phyloP scores from a whole-genome alignment of 306 rosid genomes.

The Fragaria vesca region DNA sequence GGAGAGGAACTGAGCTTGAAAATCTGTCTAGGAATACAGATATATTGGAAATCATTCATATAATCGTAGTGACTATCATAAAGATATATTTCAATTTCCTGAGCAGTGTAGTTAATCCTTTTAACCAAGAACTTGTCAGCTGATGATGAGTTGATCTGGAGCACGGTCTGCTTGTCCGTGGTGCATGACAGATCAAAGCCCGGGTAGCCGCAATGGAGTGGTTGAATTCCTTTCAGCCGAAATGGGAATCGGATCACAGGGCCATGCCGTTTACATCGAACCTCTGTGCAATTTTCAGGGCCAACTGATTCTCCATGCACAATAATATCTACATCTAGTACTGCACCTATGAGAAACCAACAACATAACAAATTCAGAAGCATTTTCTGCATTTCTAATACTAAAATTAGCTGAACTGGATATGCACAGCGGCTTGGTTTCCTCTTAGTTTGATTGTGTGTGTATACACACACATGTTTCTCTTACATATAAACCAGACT shows the following conservation, averaged over 20 bases:
- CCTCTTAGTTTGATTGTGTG: not conserved
- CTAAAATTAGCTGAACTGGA: not conserved
- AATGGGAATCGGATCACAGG: not conserved
- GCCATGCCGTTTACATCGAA: not conserved
- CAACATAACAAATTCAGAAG: not conserved
- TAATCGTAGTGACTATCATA: not conserved
- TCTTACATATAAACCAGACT: not conserved
- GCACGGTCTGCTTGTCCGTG: not conserved
- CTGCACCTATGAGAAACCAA: not conserved
- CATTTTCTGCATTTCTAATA: not conserved
- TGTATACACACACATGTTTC: not conserved
- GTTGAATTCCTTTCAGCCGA: not conserved
- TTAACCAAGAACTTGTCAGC: not conserved
- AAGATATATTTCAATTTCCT: not conserved
- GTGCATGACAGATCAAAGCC: conserved; percentile 1
- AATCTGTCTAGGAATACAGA: not conserved
- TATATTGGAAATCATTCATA: not conserved
- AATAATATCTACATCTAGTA: not conserved
- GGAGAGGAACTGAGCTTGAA: not conserved
- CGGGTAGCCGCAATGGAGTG: not conserved
- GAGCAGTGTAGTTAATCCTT: not conserved
- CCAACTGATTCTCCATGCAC: not conserved
- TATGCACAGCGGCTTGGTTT: not conserved
- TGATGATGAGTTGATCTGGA: not conserved
- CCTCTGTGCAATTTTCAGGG: not conserved